phyloP scores from a whole-genome alignment of 345 rosid species.

The Populus alba region DNA sequence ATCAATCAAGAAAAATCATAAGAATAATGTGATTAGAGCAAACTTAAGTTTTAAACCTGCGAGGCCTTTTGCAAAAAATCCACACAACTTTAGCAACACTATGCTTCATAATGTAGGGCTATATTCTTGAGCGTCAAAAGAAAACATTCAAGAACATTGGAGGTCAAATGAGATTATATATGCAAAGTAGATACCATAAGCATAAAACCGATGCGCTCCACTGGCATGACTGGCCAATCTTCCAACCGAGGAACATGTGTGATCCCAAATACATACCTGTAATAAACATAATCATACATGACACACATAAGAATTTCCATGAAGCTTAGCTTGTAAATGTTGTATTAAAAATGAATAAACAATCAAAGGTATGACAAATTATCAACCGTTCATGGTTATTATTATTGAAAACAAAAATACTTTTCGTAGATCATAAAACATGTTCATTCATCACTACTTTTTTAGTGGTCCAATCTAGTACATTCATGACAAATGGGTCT shows the following conservation, averaged over 20 bases:
- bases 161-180: neutral
- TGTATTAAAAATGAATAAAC: neutral
- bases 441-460: neutral
- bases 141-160: neutral
- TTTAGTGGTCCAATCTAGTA: neutral
- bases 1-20: neutral
- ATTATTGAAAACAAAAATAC: neutral
- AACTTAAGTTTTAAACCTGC: neutral
- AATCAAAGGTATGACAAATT: neutral
- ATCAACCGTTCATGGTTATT: neutral
- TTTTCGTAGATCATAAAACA: neutral
- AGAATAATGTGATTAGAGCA: neutral
- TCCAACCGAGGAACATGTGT: conserved; percentile 86
- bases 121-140: neutral
- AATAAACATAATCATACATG: neutral
- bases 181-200: conserved; percentile 55
- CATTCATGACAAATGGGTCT: neutral
- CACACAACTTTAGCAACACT: neutral
- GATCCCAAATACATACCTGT: conserved; percentile 89
- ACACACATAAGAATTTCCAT: neutral
- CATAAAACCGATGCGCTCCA: conserved; percentile 75
- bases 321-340: neutral
- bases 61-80: neutral
- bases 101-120: neutral
- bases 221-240: conserved; percentile 97